These are phyloP conservation scores for Eucalyptus decipiens DNA, from an alignment of 345 rosid species.

Conservation along the genomic window DNA sequence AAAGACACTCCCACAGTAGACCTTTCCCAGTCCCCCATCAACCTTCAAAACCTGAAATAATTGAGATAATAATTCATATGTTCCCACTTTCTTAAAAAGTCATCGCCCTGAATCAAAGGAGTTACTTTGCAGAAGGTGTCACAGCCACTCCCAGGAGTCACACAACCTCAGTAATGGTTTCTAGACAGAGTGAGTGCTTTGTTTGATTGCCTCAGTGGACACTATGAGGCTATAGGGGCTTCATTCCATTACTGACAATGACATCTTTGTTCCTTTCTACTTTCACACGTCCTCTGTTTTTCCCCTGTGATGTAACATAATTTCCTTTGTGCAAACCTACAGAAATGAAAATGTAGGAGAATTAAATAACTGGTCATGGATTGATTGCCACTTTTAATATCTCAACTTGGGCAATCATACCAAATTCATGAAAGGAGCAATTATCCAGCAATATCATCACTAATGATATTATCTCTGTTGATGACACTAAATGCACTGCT, in stretches of 20 bases:
- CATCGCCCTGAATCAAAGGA: background rate
- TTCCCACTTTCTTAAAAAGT: background rate
- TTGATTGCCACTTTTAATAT: background rate
- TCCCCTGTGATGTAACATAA: background rate
- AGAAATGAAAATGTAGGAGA: background rate
- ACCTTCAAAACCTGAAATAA: background rate
- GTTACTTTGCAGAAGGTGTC: background rate
- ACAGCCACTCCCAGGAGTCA: background rate
- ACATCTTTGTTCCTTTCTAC: background rate
- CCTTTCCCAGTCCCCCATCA: background rate
- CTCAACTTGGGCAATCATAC: background rate
- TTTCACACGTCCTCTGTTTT: background rate
- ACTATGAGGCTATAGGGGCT: background rate
- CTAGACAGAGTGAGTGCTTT: background rate
- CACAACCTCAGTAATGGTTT: background rate
- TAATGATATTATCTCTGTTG: background rate
- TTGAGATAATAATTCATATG: background rate
- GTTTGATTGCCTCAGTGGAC: background rate
- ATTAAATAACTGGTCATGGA: background rate
- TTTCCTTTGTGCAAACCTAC: background rate
- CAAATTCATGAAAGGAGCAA: background rate
- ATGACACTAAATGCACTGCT: background rate
- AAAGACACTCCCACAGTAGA: background rate
- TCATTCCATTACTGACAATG: background rate
- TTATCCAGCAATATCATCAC: background rate